Evolutionary conservation across 192 early-diverging fungal species (phyloP).

Genomic region (Linderina pennispora): DNA sequence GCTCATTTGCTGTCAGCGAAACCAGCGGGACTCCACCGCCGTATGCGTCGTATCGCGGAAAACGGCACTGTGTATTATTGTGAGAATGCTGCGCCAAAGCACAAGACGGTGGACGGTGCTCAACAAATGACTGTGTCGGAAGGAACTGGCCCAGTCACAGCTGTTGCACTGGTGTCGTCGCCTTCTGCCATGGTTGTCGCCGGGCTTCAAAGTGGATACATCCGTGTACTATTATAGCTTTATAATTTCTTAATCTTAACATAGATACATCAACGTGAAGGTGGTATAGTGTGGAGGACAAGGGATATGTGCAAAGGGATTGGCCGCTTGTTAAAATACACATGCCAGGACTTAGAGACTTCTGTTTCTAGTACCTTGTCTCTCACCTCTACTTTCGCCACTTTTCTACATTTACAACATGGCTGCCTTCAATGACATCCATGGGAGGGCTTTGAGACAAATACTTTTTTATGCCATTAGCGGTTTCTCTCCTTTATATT

Average conservation of each 20-base stretch:
- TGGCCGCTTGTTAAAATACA: too few relatives aligned
- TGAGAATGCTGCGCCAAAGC: conserved; percentile 18
- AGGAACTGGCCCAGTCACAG: conserved; percentile 26
- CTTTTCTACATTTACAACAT: too few relatives aligned
- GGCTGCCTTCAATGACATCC: too few relatives aligned
- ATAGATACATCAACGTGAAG: too few relatives aligned
- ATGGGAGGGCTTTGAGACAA: too few relatives aligned
- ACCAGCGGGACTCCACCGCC: conserved; percentile 11
- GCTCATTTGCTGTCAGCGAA: conserved; percentile 69
- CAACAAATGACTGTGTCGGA: not conserved
- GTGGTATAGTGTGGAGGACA: too few relatives aligned
- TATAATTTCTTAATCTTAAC: conserved; percentile 2
- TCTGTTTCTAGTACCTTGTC: too few relatives aligned
- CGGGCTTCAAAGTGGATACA: conserved; percentile 29
- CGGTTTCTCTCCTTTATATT: too few relatives aligned
- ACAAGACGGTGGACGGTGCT: not conserved
- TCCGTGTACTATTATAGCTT: conserved; percentile 14
- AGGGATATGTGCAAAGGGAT: too few relatives aligned
- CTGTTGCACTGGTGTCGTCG: conserved; percentile 11
- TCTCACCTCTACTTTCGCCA: too few relatives aligned
- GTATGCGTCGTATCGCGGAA: conserved; percentile 33
- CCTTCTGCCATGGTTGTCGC: conserved; percentile 30
- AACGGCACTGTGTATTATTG: conserved; percentile 44
- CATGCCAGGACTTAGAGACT: too few relatives aligned
- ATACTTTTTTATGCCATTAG: too few relatives aligned